Evolutionary conservation across 2,329 filamentous ascomycete genomes (phyloP).

Genomic region (Neopestalotiopsis sp.): DNA sequence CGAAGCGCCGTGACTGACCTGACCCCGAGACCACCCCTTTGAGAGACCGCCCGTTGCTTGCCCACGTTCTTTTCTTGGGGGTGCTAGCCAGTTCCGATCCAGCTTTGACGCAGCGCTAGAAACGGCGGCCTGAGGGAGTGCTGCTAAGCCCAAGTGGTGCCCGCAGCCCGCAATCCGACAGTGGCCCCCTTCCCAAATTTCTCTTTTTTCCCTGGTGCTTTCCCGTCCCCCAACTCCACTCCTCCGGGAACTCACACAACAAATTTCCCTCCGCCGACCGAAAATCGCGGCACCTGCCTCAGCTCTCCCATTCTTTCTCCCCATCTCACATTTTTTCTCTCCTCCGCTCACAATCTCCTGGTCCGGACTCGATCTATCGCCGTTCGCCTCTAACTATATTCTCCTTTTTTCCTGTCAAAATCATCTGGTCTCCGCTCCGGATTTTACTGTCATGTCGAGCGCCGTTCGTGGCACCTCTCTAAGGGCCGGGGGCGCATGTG

Average conservation of each 20-base stretch:
- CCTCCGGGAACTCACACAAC: constrained; percentile 17
- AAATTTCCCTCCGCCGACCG: constrained; percentile 14
- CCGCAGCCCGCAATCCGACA: background rate
- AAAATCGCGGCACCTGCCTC: constrained; percentile 13
- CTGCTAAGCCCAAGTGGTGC: constrained; percentile 5
- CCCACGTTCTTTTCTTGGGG: constrained; percentile 1
- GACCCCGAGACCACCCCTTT: background rate
- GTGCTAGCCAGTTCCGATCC: constrained; percentile 15
- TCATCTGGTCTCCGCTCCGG: background rate
- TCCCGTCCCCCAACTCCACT: constrained; percentile 10
- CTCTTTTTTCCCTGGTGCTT: constrained; percentile 4
- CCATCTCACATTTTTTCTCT: constrained; percentile 2
- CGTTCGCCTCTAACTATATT: background rate
- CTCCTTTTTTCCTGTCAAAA: background rate
- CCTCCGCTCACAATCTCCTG: background rate
- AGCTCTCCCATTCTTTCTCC: constrained; percentile 3
- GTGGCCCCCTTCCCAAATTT: constrained; percentile 13
- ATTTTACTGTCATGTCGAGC: constrained; percentile 12
- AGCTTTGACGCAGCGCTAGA: constrained; percentile 16
- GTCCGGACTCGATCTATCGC: background rate
- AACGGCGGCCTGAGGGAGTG: constrained; percentile 15
- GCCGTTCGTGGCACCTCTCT: constrained; percentile 15
- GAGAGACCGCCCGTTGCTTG: constrained; percentile 2
- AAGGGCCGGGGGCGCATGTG: constrained; percentile 49
- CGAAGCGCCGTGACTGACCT: background rate